Conservation (phyloP, 2,329 filamentous ascomycete species). For the Emmonsiellopsis sp. region DNA sequence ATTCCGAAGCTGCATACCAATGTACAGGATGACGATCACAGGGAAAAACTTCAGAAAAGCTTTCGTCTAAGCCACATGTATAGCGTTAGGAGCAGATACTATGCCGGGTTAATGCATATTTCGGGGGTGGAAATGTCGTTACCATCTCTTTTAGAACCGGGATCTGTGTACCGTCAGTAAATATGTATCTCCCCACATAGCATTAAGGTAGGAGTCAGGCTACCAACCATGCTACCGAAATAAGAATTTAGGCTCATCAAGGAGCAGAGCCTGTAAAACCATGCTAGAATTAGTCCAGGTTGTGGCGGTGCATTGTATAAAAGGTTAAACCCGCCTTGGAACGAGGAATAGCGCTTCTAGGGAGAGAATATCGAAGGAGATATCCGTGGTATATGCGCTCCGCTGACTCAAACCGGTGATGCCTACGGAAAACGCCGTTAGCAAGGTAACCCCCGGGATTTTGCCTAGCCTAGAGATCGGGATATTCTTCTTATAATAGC, state of each 20-base stretch:
- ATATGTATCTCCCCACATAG: neutral
- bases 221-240: conserved; percentile 50
- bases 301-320: neutral
- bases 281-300: conserved; percentile 1
- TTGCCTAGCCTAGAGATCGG: neutral
- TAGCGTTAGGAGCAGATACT: conserved; percentile 1
- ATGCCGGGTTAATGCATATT: neutral
- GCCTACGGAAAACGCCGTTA: conserved; percentile 36
- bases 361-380: conserved; percentile 81
- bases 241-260: conserved; percentile 80
- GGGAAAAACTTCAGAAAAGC: conserved; percentile 80
- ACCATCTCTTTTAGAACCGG: conserved; percentile 90
- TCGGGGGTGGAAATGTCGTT: conserved; percentile 7
- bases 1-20: conserved; percentile 42
- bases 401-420: conserved; percentile 56
- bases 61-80: conserved; percentile 47
- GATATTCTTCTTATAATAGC: neutral
- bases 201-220: conserved; percentile 9
- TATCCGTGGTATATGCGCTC: conserved; percentile 57
- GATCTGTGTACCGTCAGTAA: conserved; percentile 43
- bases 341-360: conserved; percentile 85
- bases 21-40: conserved; percentile 70
- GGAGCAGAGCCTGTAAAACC: conserved; percentile 61
- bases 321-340: conserved; percentile 44
- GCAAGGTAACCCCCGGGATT: neutral